Percentiles rank a stretch among this genome's conserved stretches.
phyloP scores from a whole-genome alignment of 129 eudicot genomes.

The Rutidosis leptorrhynchoides region DNA sequence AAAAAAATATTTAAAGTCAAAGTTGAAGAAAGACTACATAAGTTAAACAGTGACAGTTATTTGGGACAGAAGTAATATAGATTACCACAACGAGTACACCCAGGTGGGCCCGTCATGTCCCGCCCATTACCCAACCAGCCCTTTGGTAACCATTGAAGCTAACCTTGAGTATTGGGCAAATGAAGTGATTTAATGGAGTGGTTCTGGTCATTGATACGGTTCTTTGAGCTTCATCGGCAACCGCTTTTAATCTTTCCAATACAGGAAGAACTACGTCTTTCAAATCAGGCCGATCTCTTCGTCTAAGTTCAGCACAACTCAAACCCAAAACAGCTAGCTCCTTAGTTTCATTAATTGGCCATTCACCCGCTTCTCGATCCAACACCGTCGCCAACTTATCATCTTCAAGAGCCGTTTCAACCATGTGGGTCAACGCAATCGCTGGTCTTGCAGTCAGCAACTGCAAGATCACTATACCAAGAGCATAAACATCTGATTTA shows the following conservation, averaged over 20 bases:
- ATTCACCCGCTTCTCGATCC: slow-evolving; percentile 66
- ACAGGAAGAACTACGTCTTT: slow-evolving; percentile 54
- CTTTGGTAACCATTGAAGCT: not conserved
- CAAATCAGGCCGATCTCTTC: slow-evolving; percentile 79
- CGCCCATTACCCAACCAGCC: not conserved
- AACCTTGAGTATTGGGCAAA: slow-evolving; percentile 84
- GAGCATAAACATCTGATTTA: slow-evolving; percentile 82
- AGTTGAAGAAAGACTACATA: too few species aligned
- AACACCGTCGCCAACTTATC: slow-evolving; percentile 40
- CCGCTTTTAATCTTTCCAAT: slow-evolving; percentile 59
- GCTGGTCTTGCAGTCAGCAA: slow-evolving; percentile 78
- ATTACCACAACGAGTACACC: not conserved
- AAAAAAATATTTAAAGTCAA: too few species aligned
- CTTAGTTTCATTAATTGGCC: slow-evolving; percentile 70
- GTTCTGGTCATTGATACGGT: slow-evolving; percentile 15
- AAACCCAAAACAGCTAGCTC: slow-evolving; percentile 59
- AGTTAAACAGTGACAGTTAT: too few species aligned
- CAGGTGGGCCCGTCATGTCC: not conserved
- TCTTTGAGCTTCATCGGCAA: slow-evolving; percentile 56
- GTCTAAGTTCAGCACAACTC: slow-evolving; percentile 71
- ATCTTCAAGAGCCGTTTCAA: slow-evolving; percentile 70
- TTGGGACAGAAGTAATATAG: too few species aligned
- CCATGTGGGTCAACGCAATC: slow-evolving; percentile 52
- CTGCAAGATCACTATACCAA: slow-evolving; percentile 87
- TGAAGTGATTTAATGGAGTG: slow-evolving; percentile 55